A percentile compares a stretch with the other conserved stretches of the same genome.
Evolutionary conservation across 2,329 filamentous ascomycete species (phyloP).

Genomic region (Alternaria sp.): DNA sequence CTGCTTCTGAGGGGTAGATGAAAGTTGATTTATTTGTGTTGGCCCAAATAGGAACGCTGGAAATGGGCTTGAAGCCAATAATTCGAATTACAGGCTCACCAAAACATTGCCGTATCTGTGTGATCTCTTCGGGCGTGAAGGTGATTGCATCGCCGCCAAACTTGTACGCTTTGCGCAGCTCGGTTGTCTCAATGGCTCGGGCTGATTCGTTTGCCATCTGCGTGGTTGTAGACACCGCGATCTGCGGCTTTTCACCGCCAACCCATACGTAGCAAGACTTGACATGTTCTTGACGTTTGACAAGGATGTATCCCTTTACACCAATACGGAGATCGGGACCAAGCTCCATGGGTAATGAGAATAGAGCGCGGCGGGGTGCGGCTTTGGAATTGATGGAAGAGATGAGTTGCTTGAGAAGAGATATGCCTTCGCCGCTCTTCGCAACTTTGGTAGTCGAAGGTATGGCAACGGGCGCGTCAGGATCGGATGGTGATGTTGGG

Average conservation of each 20-base stretch:
- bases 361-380: constrained; percentile 82
- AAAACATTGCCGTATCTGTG: constrained; percentile 74
- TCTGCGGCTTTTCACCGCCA: constrained; percentile 83
- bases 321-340: constrained; percentile 85
- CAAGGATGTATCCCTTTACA: constrained; percentile 89
- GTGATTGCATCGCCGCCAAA: constrained; percentile 91
- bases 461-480: constrained; percentile 68
- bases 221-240: constrained; percentile 77
- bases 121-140: constrained; percentile 86
- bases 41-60: constrained; percentile 80
- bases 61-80: constrained; percentile 89
- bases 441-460: constrained; percentile 66
- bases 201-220: constrained; percentile 80
- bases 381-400: constrained; percentile 92
- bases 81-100: constrained; percentile 85
- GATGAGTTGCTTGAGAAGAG: constrained; percentile 78
- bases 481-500: constrained; percentile 70
- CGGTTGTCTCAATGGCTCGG: constrained; percentile 77
- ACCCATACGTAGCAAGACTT: constrained; percentile 89
- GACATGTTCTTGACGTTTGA: constrained; percentile 83
- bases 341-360: constrained; percentile 87
- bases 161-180: constrained; percentile 92
- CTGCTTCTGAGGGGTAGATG: constrained; percentile 91
- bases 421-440: constrained; percentile 77
- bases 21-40: constrained; percentile 87